Conservation (phyloP, 2,329 filamentous ascomycete genomes). For the Diaporthe citri region DNA sequence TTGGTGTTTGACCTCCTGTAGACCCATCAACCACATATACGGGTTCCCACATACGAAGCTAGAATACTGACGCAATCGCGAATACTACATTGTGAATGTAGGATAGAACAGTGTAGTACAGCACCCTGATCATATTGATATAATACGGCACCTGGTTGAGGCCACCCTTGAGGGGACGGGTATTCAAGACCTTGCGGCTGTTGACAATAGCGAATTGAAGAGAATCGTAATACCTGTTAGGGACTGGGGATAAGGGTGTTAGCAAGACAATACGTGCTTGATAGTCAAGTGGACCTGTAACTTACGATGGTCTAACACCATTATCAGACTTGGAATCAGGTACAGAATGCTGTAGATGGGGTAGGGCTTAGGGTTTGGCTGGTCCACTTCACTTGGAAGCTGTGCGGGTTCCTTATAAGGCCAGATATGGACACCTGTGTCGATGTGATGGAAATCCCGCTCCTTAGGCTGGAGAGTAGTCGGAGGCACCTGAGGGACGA, state of each 20-base stretch:
- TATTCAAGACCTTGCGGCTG: not conserved
- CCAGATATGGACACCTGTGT: not conserved
- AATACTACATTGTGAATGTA: not conserved
- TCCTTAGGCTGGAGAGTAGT: not conserved
- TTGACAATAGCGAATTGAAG: not conserved
- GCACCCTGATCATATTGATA: not conserved
- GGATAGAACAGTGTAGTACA: not conserved
- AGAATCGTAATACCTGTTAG: not conserved
- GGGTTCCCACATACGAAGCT: not conserved
- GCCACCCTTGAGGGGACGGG: not conserved
- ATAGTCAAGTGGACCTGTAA: not conserved
- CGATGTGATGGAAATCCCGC: not conserved
- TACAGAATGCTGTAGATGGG: conserved; percentile 1
- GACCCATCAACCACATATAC: too few relatives aligned
- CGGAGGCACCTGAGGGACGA: not conserved
- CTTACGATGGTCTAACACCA: conserved; percentile 16
- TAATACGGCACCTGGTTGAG: not conserved
- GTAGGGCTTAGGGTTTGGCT: not conserved
- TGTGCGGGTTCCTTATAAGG: not conserved
- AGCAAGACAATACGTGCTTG: not conserved
- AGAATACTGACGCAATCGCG: not conserved
- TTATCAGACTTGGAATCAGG: not conserved
- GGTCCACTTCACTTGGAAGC: not conserved
- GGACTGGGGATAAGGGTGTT: not conserved
- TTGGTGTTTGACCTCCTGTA: not conserved